Evolutionary conservation across 441 rosid species (phyloP), one percentile per base, ranked within the genome.

Genomic region (Populus hybrid): DNA sequence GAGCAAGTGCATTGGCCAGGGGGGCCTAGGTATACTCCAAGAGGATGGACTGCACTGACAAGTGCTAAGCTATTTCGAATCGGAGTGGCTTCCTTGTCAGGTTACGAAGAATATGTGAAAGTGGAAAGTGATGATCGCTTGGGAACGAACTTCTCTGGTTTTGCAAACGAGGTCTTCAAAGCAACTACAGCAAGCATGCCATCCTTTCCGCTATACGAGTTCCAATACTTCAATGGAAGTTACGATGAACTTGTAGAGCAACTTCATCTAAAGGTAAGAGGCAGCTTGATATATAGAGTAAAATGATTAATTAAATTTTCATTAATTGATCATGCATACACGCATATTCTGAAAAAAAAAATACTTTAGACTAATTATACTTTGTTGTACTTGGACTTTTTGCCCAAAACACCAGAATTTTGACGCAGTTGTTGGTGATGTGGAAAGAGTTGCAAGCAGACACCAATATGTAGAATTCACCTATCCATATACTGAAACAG

Each of bases 341-440:
- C 10, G 40, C 40, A 36, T 36, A 36, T 36, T 36, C 40, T 36
- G 40, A 31, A 31, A 31, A 31, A 29, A 31, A 31, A 4, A 36
- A 2, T 36, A 36, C 40, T 36, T 40, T 10, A 65, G 40, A 35
- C 53, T 70, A 40, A 70, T 70, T 61, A 70, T 42, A 31, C 12
- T 38, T 21, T 3, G 40, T 24, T 12, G 56, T 40, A 12, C 73
- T 16, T 70, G 2, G 20, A 18, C 9, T 71, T 26, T 36, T 7
- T 71, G 21, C 16, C 50, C 50, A 11, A 1, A 10, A 11, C 9
- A 11, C 20, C 78, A 73, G 84, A 36, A 73, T 0, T 75, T 73
- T 68, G 84, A 82, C 20, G 80, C 79, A 18, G 84, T 28, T 12
- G 80, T 73, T 4, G 84, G 84, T 2, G 84, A 82, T 64, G 26